These are phyloP conservation scores for Dendrobium chrysotoxum DNA, from an alignment of 106 monocot genomes.

Conservation along the genomic window DNA sequence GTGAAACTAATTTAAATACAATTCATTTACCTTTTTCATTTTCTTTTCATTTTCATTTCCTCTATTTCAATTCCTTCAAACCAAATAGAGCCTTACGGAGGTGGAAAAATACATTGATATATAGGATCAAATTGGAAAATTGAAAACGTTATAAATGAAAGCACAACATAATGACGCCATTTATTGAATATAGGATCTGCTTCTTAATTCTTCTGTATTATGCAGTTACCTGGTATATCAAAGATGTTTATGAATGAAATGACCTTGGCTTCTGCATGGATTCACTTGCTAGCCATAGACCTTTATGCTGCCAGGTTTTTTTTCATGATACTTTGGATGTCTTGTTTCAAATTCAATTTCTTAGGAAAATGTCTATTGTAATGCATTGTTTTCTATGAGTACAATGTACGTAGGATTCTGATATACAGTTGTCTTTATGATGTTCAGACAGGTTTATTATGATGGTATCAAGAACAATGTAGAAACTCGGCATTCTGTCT, in stretches of 20 bases:
- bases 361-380: neutral
- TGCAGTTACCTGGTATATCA: conserved; percentile 51
- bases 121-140: too few relatives aligned
- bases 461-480: conserved; percentile 75
- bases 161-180: neutral
- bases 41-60: too few relatives aligned
- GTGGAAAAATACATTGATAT: too few relatives aligned
- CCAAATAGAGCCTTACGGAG: too few relatives aligned
- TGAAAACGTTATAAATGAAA: too few relatives aligned
- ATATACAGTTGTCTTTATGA: neutral
- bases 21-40: too few relatives aligned
- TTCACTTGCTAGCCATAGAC: conserved; percentile 71
- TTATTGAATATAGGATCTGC: neutral
- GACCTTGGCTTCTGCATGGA: conserved; percentile 65
- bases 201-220: neutral
- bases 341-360: neutral
- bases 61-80: too few relatives aligned
- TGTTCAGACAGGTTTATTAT: conserved; percentile 75
- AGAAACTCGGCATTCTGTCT: conserved; percentile 86
- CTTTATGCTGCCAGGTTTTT: conserved; percentile 69
- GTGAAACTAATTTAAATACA: too few relatives aligned
- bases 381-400: neutral
- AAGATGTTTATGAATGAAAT: conserved; percentile 65
- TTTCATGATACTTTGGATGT: neutral
- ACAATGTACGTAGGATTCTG: neutral